Conservation (phyloP, 2,329 filamentous ascomycete species). For the Fonsecaea multimorphosa region DNA sequence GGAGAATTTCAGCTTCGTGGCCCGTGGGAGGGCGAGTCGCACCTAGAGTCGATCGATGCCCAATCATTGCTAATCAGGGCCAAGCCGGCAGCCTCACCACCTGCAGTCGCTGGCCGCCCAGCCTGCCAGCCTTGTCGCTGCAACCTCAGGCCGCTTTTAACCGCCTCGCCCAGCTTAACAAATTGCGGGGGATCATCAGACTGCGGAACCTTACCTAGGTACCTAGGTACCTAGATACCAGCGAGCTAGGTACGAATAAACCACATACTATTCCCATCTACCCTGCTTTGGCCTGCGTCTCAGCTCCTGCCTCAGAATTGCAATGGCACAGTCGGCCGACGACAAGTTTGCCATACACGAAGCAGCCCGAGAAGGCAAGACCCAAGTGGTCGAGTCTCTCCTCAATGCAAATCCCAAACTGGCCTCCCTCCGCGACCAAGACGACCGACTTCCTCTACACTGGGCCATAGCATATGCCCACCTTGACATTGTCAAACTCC, state of each 20-base stretch:
- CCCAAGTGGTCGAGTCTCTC: slow-evolving; percentile 24
- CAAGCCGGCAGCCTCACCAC: no score
- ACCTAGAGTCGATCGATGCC: no score
- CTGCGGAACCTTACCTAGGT: not conserved
- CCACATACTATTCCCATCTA: not conserved
- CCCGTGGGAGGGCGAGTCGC: no score
- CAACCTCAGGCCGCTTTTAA: not conserved
- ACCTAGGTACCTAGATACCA: no score
- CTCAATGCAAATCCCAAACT: slow-evolving; percentile 71
- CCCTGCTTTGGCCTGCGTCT: not conserved
- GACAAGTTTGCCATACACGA: slow-evolving; percentile 83
- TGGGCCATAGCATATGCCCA: slow-evolving; percentile 91
- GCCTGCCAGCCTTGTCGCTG: slow-evolving; percentile 1
- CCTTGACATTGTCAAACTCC: slow-evolving; percentile 69
- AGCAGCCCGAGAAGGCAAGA: slow-evolving; percentile 81
- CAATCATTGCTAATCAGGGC: not conserved
- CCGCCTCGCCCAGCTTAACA: not conserved
- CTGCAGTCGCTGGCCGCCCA: no score
- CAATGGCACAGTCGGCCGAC: slow-evolving; percentile 38
- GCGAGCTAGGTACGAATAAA: no score
- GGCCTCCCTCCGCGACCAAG: slow-evolving; percentile 75
- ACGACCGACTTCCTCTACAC: slow-evolving; percentile 88
- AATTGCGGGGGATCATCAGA: not conserved
- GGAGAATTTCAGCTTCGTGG: not conserved
- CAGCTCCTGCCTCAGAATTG: not conserved